Percentiles rank a stretch among this genome's conserved stretches.
These are phyloP conservation scores for Xylaria sp. DNA, from an alignment of 2,329 filamentous ascomycete species.

Conservation along the genomic window DNA sequence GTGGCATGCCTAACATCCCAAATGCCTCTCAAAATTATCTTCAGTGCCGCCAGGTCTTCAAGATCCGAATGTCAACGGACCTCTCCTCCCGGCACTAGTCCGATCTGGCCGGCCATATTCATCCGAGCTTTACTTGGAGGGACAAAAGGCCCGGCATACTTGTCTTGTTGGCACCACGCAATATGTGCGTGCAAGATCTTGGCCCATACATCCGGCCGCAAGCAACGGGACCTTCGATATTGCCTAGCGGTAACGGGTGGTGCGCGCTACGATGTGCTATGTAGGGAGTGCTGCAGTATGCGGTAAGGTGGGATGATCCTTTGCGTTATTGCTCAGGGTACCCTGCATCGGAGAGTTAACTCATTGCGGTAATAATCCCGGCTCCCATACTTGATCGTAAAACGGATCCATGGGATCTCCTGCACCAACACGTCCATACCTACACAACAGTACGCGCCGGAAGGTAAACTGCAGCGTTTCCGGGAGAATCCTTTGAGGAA, in stretches of 20 bases:
- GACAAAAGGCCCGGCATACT: background rate
- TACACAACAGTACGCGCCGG: conserved; percentile 10
- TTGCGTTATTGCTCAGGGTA: conserved; percentile 16
- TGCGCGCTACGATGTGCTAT: background rate
- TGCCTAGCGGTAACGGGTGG: conserved; percentile 9
- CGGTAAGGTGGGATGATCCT: conserved; percentile 23
- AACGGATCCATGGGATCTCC: conserved; percentile 23
- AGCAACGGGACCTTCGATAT: conserved; percentile 14
- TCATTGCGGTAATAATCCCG: conserved; percentile 21
- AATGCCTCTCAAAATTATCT: background rate
- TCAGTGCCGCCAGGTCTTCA: background rate
- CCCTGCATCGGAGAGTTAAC: conserved; percentile 31
- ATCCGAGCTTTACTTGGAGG: background rate
- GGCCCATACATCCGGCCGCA: conserved; percentile 13
- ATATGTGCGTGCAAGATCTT: conserved; percentile 5
- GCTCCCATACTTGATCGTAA: conserved; percentile 14
- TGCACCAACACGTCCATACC: conserved; percentile 21
- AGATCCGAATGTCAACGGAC: background rate
- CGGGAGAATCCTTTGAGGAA: background rate
- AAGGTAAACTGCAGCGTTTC: conserved; percentile 12
- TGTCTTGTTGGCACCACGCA: no score
- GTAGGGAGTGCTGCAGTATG: conserved; percentile 12
- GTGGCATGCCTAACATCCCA: background rate
- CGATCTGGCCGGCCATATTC: background rate
- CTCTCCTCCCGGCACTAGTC: background rate